Evolutionary conservation across 1,139 yeast genomes (phyloP).

Genomic region (Pneumocystis sp.): DNA sequence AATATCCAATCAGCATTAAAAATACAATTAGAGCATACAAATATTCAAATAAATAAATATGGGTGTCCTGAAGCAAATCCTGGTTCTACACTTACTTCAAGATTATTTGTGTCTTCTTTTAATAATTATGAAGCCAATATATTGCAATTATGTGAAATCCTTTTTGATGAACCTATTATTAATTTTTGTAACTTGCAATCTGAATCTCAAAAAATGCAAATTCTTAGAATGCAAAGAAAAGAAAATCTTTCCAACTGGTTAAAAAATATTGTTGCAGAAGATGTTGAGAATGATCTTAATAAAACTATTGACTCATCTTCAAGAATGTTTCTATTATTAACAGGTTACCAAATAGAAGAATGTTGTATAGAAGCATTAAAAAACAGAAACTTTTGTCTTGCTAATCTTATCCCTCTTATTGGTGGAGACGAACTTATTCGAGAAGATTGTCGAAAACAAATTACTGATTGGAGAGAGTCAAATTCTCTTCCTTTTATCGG

Average conservation of each 20-base stretch:
- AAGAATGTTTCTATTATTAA: conserved; percentile 35
- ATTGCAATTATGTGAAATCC: conserved; percentile 42
- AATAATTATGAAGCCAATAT: conserved; percentile 9
- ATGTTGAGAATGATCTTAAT: conserved; percentile 25
- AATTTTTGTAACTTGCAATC: conserved; percentile 18
- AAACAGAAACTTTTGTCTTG: conserved; percentile 49
- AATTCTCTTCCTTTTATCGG: conserved; percentile 36
- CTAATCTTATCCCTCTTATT: conserved; percentile 52
- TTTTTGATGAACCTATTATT: conserved; percentile 36
- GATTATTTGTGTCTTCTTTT: neutral
- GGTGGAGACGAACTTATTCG: conserved; percentile 53
- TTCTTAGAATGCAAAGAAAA: conserved; percentile 10
- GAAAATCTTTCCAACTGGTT: conserved; percentile 43
- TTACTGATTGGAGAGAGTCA: conserved; percentile 47
- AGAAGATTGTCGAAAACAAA: conserved; percentile 42
- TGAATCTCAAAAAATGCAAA: conserved; percentile 6
- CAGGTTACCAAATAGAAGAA: conserved; percentile 41
- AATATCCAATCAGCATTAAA: neutral
- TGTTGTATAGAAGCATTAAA: conserved; percentile 51
- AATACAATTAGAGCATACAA: conserved; percentile 4
- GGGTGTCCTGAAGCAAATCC: conserved; percentile 7
- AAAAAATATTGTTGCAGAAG: conserved; percentile 32
- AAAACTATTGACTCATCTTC: conserved; percentile 14
- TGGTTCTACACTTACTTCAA: conserved; percentile 2
- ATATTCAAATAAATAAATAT: neutral